A percentile compares a stretch with the other conserved stretches of the same genome.
Evolutionary conservation across 139 green algal species (phyloP).

Genomic region (Chlamydomonas asymmetrica): DNA sequence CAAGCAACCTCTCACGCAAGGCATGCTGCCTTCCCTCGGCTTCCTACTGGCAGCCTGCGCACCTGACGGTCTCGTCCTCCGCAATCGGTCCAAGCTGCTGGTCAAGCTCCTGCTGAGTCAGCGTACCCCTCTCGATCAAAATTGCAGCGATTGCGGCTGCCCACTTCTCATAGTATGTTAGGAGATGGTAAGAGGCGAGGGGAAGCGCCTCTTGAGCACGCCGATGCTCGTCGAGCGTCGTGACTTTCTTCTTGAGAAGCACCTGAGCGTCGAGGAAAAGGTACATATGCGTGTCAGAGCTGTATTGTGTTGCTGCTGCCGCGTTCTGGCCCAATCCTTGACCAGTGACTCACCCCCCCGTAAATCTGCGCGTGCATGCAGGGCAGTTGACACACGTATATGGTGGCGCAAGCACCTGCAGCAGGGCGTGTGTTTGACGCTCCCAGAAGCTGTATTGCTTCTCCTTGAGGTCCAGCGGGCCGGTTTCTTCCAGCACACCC

Average conservation of each 20-base stretch:
- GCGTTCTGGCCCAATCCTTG: too few relatives aligned
- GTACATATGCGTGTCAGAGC: too few relatives aligned
- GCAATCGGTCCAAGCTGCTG: slow-evolving; percentile 25
- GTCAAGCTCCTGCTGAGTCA: slow-evolving; percentile 44
- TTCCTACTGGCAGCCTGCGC: neutral
- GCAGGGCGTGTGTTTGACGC: slow-evolving; percentile 27
- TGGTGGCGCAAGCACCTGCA: slow-evolving; percentile 19
- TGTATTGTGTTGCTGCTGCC: too few relatives aligned
- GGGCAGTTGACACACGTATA: too few relatives aligned
- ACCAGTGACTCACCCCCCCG: too few relatives aligned
- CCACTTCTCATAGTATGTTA: slow-evolving; percentile 48
- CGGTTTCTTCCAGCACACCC: too few relatives aligned
- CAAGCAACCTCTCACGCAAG: neutral
- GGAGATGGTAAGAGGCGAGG: neutral
- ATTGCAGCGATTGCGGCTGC: slow-evolving; percentile 31
- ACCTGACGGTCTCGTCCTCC: slow-evolving; percentile 24
- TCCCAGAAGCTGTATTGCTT: slow-evolving; percentile 23
- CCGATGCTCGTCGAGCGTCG: slow-evolving; percentile 42
- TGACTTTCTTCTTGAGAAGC: slow-evolving; percentile 31
- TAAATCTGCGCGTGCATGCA: too few relatives aligned
- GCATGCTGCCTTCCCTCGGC: neutral
- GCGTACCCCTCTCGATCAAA: slow-evolving; percentile 35
- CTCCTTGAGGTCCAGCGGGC: too few relatives aligned
- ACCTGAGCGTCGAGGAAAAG: too few relatives aligned
- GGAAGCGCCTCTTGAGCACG: slow-evolving; percentile 26